phyloP scores from a whole-genome alignment of 345 rosid genomes.

The Eucalyptus polybractea region DNA sequence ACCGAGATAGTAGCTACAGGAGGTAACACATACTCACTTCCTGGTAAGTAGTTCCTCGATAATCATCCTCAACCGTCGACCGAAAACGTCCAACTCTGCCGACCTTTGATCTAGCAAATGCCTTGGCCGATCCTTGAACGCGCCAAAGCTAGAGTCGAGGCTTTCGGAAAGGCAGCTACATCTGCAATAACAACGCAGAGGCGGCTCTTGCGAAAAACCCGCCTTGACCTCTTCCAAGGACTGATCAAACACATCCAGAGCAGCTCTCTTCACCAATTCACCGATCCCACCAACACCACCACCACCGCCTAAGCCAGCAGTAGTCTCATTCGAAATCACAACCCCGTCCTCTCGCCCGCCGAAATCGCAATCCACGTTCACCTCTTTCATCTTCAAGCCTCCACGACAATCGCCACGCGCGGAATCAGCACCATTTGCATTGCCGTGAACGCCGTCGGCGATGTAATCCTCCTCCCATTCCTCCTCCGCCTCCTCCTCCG shows the following conservation, averaged over 20 bases:
- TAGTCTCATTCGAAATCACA: neutral
- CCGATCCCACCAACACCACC: neutral
- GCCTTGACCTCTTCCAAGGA: slow-evolving; percentile 9
- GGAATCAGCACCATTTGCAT: neutral
- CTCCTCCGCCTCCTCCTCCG: neutral
- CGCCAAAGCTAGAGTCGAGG: neutral
- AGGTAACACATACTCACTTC: neutral
- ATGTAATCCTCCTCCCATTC: neutral
- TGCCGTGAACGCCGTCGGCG: neutral
- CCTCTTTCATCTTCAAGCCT: neutral
- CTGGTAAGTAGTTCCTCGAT: slow-evolving; percentile 9
- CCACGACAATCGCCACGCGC: neutral
- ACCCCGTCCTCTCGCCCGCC: neutral
- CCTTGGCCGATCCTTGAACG: slow-evolving; percentile 1
- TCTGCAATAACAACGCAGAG: neutral
- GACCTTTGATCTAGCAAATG: slow-evolving; percentile 4
- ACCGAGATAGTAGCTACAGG: neutral
- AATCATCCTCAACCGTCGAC: slow-evolving; percentile 20
- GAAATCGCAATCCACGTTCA: neutral
- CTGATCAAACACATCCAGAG: slow-evolving; percentile 12
- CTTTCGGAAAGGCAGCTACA: neutral
- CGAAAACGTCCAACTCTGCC: slow-evolving; percentile 19
- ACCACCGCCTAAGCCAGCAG: neutral
- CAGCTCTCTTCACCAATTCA: slow-evolving; percentile 5
- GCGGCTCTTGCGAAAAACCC: neutral